phyloP scores from a whole-genome alignment of 2,329 filamentous ascomycete genomes.

The Dactylellina haptotyla region DNA sequence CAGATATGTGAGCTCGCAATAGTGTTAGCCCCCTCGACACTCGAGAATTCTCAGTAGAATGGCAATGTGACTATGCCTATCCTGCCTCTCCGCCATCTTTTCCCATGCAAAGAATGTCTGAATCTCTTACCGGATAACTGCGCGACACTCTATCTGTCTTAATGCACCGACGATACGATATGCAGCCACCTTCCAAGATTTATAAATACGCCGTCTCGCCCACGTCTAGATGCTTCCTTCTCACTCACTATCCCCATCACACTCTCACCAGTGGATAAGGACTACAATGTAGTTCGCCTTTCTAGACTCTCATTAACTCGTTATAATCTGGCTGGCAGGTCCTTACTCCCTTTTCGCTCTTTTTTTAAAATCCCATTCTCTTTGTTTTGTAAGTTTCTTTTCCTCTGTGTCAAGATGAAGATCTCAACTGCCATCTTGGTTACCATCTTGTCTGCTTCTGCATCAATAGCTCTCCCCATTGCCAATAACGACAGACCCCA shows the following conservation, averaged over 20 bases:
- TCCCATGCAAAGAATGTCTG: constrained; percentile 4
- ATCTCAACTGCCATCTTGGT: constrained; percentile 8
- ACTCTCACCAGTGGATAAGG: constrained; percentile 8
- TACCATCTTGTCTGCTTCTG: background rate
- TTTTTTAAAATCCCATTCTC: background rate
- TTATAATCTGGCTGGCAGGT: background rate
- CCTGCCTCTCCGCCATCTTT: background rate
- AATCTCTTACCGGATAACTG: constrained; percentile 9
- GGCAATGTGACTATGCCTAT: background rate
- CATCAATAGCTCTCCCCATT: constrained; percentile 18
- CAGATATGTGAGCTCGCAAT: background rate
- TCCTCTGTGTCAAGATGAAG: constrained; percentile 7
- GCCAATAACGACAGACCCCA: constrained; percentile 20
- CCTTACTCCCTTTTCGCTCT: background rate
- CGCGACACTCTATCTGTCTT: constrained; percentile 12
- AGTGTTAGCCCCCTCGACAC: background rate
- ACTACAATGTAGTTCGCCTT: background rate
- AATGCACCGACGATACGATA: constrained; percentile 8
- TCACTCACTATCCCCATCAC: background rate
- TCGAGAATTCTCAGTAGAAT: constrained; percentile 1
- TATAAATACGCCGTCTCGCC: constrained; percentile 12
- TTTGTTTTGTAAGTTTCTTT: background rate
- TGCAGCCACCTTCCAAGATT: background rate
- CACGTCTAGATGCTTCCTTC: constrained; percentile 12
- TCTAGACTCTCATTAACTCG: background rate